Conservation (phyloP, 1,284 basidiomycete genomes). For the Somion occarium region DNA sequence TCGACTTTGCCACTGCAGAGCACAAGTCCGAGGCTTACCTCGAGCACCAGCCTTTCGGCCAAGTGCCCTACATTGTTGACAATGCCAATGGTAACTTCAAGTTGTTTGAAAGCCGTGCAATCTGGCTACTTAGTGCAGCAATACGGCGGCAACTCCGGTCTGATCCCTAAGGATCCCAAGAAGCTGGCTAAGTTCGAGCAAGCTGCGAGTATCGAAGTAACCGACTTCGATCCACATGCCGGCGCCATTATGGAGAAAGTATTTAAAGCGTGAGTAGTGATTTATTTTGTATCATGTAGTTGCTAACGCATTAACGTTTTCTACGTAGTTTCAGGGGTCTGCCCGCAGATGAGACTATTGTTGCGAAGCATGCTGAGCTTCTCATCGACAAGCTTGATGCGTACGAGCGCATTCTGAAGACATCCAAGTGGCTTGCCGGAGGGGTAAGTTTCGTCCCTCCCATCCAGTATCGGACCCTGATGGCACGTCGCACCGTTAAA, state of each 20-base stretch:
- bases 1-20: constrained; percentile 34
- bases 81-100: constrained; percentile 38
- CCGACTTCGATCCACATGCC: constrained; percentile 42
- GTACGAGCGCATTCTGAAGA: constrained; percentile 3
- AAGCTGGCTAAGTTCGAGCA: constrained; percentile 43
- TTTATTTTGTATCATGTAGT: no score
- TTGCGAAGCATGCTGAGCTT: neutral
- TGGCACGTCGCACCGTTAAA: neutral
- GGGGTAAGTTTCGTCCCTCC: neutral
- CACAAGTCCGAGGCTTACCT: constrained; percentile 39
- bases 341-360: neutral
- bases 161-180: constrained; percentile 22
- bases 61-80: constrained; percentile 55
- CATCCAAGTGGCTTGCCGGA: constrained; percentile 6
- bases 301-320: no score
- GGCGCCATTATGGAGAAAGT: constrained; percentile 35
- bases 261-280: constrained; percentile 32
- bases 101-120: constrained; percentile 43
- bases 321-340: neutral
- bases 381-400: constrained; percentile 1
- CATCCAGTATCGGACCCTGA: neutral
- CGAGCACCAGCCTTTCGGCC: constrained; percentile 51
- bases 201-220: constrained; percentile 41
- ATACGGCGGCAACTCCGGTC: constrained; percentile 32
- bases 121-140: constrained; percentile 36